Evolutionary conservation across 1,284 basidiomycete species (phyloP).

Genomic region (Marasmius fiardii): DNA sequence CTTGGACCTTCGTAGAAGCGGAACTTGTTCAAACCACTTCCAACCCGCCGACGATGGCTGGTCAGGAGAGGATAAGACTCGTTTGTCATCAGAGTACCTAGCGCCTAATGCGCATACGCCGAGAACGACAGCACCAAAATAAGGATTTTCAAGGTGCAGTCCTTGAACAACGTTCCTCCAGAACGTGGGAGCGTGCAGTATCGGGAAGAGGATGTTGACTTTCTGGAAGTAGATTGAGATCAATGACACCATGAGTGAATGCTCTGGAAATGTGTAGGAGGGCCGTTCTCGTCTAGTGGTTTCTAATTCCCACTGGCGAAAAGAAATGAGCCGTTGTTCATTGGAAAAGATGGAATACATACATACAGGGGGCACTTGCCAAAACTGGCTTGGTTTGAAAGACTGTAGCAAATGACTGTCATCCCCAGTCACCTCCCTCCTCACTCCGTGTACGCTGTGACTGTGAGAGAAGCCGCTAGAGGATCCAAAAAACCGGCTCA

Average conservation of each 20-base stretch:
- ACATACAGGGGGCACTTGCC: neutral
- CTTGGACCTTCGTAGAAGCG: neutral
- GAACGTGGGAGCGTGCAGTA: constrained; percentile 9
- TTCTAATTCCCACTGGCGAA: neutral
- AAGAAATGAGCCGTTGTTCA: neutral
- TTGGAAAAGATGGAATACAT: neutral
- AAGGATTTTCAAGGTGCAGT: constrained; percentile 2
- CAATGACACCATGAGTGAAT: neutral
- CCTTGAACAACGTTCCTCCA: neutral
- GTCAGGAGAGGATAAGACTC: neutral
- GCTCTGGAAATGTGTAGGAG: neutral
- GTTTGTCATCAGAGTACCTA: neutral
- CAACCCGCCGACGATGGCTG: neutral
- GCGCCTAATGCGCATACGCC: constrained; percentile 5
- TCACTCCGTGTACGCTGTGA: neutral
- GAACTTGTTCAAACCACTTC: neutral
- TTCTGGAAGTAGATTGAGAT: neutral
- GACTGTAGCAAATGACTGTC: neutral
- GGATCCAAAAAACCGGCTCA: neutral
- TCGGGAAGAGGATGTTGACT: neutral
- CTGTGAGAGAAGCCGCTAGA: neutral
- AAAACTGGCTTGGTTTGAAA: neutral
- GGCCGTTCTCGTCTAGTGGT: neutral
- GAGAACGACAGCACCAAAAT: constrained; percentile 7
- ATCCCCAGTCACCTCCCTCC: neutral